These are phyloP conservation scores for Pisolithus sp. DNA, from an alignment of 768 basidiomycete genomes.

Conservation along the genomic window DNA sequence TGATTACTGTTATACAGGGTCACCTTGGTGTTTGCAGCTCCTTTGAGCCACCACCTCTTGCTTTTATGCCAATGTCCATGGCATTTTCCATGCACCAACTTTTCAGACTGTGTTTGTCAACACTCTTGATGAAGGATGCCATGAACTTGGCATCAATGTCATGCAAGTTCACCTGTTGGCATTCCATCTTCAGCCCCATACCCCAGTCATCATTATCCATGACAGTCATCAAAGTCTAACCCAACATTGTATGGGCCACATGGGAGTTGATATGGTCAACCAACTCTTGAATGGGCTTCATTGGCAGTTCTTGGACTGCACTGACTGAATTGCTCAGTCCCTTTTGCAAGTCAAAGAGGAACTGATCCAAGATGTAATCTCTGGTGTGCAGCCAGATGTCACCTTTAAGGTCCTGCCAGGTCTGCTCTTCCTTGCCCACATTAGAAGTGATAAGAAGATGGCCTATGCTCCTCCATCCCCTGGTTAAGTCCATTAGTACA, in stretches of 20 bases:
- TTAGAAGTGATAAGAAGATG: no score
- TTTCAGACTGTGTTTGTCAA: neutral
- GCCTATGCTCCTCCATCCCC: no score
- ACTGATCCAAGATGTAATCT: no score
- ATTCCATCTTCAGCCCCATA: neutral
- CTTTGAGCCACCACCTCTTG: neutral
- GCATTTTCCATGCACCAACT: neutral
- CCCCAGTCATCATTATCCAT: neutral
- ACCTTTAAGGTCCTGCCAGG: no score
- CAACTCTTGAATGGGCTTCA: neutral
- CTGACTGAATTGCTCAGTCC: no score
- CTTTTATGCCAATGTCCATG: neutral
- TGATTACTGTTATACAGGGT: neutral
- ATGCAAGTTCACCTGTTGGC: neutral
- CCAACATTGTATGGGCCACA: neutral
- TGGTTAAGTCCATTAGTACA: no score
- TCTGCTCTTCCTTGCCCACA: no score
- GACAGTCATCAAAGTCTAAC: neutral
- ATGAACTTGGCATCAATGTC: neutral
- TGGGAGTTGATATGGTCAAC: neutral
- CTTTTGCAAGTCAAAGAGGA: no score
- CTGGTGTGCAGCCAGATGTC: no score
- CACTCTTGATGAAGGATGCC: neutral
- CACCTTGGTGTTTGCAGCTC: neutral
- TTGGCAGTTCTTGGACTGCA: neutral